phyloP scores from a whole-genome alignment of 1,284 basidiomycete species.

The Trametes pubescens region DNA sequence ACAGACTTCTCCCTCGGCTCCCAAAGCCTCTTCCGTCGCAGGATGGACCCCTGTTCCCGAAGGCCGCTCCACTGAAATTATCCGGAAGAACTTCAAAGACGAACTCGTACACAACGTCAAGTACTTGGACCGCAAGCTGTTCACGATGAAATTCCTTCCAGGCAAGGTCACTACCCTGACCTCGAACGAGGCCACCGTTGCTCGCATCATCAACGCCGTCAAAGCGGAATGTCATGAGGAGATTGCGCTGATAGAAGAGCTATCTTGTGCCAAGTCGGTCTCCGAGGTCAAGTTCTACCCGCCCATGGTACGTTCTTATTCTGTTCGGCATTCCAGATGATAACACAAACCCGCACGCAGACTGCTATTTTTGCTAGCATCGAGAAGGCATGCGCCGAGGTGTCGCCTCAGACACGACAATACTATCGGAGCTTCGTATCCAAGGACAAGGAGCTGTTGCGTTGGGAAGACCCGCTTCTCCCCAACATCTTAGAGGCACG shows the following conservation, averaged over 20 bases:
- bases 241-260: background rate
- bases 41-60: background rate
- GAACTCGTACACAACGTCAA: no score
- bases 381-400: background rate
- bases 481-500: background rate
- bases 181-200: background rate
- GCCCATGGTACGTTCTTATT: background rate
- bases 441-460: background rate
- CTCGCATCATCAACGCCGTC: background rate
- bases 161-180: background rate
- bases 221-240: background rate
- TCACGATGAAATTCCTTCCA: background rate
- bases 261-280: background rate
- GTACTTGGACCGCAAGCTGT: background rate
- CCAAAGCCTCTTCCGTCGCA: background rate
- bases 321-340: background rate
- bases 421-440: background rate
- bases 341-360: background rate
- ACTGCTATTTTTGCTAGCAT: background rate
- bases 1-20: background rate
- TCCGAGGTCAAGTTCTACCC: background rate
- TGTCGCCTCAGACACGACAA: background rate
- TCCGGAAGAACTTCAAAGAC: no score
- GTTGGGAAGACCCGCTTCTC: background rate
- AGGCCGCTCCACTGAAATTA: no score